Evolutionary conservation across 495 filamentous ascomycete species (phyloP), one percentile per base, ranked within the genome.

Genomic region (Lasiosphaeria ovina): DNA sequence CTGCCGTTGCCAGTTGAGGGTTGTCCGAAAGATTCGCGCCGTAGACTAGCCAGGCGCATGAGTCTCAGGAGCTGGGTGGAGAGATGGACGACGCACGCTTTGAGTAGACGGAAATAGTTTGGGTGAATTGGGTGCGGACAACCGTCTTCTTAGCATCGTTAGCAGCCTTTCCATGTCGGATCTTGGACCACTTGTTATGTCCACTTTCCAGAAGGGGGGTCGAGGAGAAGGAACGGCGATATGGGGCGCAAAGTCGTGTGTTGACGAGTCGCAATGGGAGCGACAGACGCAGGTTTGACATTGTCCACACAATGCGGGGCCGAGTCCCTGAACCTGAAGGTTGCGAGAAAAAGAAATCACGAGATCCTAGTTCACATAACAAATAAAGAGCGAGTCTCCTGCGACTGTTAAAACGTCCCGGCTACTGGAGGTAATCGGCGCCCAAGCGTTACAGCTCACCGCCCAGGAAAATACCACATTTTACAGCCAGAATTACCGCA

Each of bases 181-280:
- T 97, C 63, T 93, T 94, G 40, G 91, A 90, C 94, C 94, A 99
- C 70, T 89, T 86, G 71, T 85, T 96, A 74, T 97, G 91, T 38
- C 93, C 92, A 49, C 89, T 89, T 35, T 74, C 73, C 6, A 78
- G 62, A 5, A 63, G 35, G 3, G 81, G 51, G 17, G 78, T 80
- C 17, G 80, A 80, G 35, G 80, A 77, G 69, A 93, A 87, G 54
- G 74, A 54, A 24, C 76, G 73, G 24, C 74, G 68, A 61, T 78
- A 83, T 72, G 68, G 67, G 12, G 74, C 67, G 72, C 79, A 82
- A 55, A 77, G 60, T 33, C 58, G 55, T 24, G 64, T 24, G 51
- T 54, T 48, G 59, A 57, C 7, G 57, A 59, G 5, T 58, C 57
- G 54, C 57, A 32, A 34, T 58, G 9, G 36, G 24, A 24, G 24